Conservation (phyloP, 805 yeast genomes). For the Pichia scutulata region DNA sequence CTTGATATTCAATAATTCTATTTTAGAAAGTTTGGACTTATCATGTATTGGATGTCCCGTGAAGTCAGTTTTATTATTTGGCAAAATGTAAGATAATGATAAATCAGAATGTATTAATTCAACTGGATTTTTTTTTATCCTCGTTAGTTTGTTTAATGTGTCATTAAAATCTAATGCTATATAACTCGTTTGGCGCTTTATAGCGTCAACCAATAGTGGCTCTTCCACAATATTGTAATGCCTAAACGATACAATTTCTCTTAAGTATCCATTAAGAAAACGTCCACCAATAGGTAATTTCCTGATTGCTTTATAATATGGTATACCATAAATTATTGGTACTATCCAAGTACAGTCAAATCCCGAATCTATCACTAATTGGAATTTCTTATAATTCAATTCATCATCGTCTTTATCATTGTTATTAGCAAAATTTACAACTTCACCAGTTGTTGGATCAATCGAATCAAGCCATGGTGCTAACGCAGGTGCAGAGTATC, state of each 20-base stretch:
- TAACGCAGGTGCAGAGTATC: constrained; percentile 55
- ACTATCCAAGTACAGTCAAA: constrained; percentile 80
- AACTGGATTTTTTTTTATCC: constrained; percentile 15
- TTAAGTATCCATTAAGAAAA: constrained; percentile 68
- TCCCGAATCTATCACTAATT: constrained; percentile 81
- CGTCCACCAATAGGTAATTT: constrained; percentile 85
- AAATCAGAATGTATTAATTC: constrained; percentile 21
- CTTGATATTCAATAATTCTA: constrained; percentile 15
- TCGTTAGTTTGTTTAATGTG: constrained; percentile 21
- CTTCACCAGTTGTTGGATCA: not conserved
- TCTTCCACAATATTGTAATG: constrained; percentile 94
- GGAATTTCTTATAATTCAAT: constrained; percentile 42
- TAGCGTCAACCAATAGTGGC: constrained; percentile 70
- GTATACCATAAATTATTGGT: constrained; percentile 74
- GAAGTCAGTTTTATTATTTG: constrained; percentile 76
- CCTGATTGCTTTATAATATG: constrained; percentile 68
- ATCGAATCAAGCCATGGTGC: constrained; percentile 49
- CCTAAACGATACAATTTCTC: constrained; percentile 81
- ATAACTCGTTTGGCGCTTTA: constrained; percentile 72
- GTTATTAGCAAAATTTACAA: not conserved
- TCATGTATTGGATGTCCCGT: constrained; percentile 47
- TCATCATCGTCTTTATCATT: constrained; percentile 3
- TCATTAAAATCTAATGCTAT: constrained; percentile 51
- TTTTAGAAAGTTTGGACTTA: constrained; percentile 8
- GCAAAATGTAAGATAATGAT: constrained; percentile 68